phyloP scores from a whole-genome alignment of 2,329 filamentous ascomycete species.

The Epichloe bromicola region DNA sequence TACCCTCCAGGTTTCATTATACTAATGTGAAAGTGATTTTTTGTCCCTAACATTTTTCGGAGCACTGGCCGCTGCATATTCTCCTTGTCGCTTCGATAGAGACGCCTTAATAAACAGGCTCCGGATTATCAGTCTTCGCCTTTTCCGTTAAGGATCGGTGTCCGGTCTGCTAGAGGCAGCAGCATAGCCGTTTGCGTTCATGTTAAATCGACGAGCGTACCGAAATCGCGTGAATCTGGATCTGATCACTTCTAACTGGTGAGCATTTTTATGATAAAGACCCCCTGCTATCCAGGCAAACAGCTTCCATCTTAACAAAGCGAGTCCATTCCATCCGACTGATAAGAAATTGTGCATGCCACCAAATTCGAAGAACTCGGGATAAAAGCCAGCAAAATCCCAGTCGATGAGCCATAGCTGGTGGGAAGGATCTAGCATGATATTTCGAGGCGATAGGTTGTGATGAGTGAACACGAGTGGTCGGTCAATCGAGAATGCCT shows the following conservation, averaged over 20 bases:
- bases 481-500: not conserved
- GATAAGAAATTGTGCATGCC: not conserved
- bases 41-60: no score
- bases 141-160: not conserved
- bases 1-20: no score
- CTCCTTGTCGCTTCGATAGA: no score
- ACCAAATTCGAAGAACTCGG: not conserved
- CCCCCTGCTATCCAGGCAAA: no score
- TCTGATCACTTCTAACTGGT: no score
- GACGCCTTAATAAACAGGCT: no score
- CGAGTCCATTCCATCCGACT: not conserved
- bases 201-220: not conserved
- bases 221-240: not conserved
- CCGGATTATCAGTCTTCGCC: no score
- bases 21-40: no score
- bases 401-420: not conserved
- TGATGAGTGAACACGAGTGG: not conserved
- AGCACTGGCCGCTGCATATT: no score
- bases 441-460: not conserved
- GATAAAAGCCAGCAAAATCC: not conserved
- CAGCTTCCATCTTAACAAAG: not conserved
- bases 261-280: no score
- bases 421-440: not conserved
- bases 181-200: not conserved
- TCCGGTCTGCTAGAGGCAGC: not conserved